Evolutionary conservation across 345 rosid genomes (phyloP), one percentile per base, ranked within the genome.

Genomic region (Citrus cavaleriei): DNA sequence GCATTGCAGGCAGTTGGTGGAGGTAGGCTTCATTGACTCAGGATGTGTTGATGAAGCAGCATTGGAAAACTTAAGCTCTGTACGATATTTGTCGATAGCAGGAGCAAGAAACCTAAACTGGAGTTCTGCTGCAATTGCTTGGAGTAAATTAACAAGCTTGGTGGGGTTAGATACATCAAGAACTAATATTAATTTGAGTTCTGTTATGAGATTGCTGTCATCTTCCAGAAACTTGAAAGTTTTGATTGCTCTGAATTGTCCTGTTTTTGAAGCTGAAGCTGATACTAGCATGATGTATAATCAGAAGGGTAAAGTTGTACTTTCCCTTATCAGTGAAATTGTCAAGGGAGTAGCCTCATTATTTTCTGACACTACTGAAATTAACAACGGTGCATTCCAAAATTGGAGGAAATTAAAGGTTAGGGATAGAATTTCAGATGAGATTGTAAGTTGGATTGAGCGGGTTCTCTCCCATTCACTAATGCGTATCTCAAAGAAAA

Each of bases 21-120:
- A 85, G 35, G 71, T 85, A 77, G 87, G 78, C 24, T 85, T 85
- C 35, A 27, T 79, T 59, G 87, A 77, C 25, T 82, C 79, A 6
- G 81, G 65, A 22, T 4, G 18, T 37, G 70, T 86, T 13, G 81
- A 83, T 66, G 86, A 81, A 75, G 77, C 59, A 38, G 88, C 85
- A 59, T 34, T 86, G 76, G 85, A 77, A 59, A 86, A 81, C 70
- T 59, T 83, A 46, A 60, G 22, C 32, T 79, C 86, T 77, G 62
- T 86, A 68, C 76, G 28, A 16, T 86, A 81, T 75, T 72, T 83
- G 55, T 83, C 85, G 0, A 60, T 81, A 70, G 83, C 85, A 5
- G 88, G 88, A 51, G 71, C 88, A 65, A 76, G 66, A 81, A 81
- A 79, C 68, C 32, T 86, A 78, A 83, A 75, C 63, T 86, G 88